phyloP scores from a whole-genome alignment of 345 rosid species.

The Arabidopsis thaliana region TAIR10.1 NC_003074.8:246001-246500 shows the following conservation, averaged over 20 bases:
- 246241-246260: conserved; percentile 70
- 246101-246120: not conserved
- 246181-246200: conserved; percentile 92
- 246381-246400: conserved; percentile 86
- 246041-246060: conserved; percentile 60
- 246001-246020: conserved; percentile 79
- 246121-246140: conserved; percentile 75
- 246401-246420: conserved; percentile 87
- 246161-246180: conserved; percentile 81
- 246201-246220: conserved; percentile 79
- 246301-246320: conserved; percentile 57
- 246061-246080: conserved; percentile 4
- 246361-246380: conserved; percentile 67
- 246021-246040: conserved; percentile 91
- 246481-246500: no score
- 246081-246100: not conserved
- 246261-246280: conserved; percentile 76
- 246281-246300: conserved; percentile 80
- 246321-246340: conserved; percentile 49
- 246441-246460: no score
- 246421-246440: conserved; percentile 46
- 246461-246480: no score
- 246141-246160: conserved; percentile 74
- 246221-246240: conserved; percentile 86
- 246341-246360: conserved; percentile 55